Evolutionary conservation across 2,329 filamentous ascomycete species (phyloP), one percentile per base, ranked within the genome.

Genomic region (Fusarium goolgardi): DNA sequence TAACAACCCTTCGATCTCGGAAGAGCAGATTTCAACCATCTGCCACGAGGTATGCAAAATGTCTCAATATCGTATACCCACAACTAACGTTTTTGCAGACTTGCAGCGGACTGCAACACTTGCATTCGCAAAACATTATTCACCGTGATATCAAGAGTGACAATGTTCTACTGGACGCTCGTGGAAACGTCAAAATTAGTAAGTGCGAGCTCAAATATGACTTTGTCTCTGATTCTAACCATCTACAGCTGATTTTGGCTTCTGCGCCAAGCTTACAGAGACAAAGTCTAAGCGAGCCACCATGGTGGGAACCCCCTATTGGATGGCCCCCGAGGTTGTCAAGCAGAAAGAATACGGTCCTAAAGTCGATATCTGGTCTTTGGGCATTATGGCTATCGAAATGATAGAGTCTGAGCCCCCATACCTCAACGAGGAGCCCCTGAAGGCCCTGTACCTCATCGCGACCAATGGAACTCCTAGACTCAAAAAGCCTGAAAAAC

Each of bases 81-180:
- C 23, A 29, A 18, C 74, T 75, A 46, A 76, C 67, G 25, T 47
- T 37, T 18, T 79, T n/a, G 6, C 23, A 97, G 94, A 98, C 96
- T 63, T 98, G 96, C 85, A 93, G 92, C 79, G 96, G 96, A 65
- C 83, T 99, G 71, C 92, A 97, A 73, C 95, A 99, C 79, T 86
- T 99, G 12, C 96, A 99, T 82, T 90, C 90, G 57, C 94, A 98
- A 79, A 96, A 94, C 81, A 98, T 98, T 72, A 99, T 99, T 70
- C 96, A 99, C 79, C 91, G 96, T 82, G 96, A 99, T 80, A 99
- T 99, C 84, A 99, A 99, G 88, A 96, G 92, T 82, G 96, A 99
- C 84, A 99, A 99, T 77, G 95, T 99, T 71, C 88, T 99, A 59
- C 86, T 99, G 70, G 94, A 97, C 77, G 93, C 92, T 56, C 92